Evolutionary conservation across 805 yeast genomes (phyloP), one percentile per base, ranked within the genome.

Genomic region (Starmerella khaoyaiensis): DNA sequence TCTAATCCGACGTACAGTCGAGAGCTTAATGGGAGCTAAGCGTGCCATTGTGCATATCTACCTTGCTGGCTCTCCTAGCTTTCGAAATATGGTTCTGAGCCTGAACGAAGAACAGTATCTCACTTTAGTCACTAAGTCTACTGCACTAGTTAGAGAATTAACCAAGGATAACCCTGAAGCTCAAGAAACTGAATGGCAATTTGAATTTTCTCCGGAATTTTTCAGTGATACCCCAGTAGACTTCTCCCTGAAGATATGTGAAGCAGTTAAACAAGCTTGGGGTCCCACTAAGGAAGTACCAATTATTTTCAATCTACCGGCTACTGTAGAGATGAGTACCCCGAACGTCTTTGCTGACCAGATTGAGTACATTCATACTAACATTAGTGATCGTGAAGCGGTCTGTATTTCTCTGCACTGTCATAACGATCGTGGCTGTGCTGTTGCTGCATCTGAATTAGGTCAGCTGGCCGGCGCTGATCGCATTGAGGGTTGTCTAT

Each of bases 391-490:
- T 45, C 71, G 93, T 47, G 80, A 77, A 39, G 75, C 67, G 47
- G 70, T 80, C 18, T 73, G 81, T 50, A 70, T 79, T 35, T 79
- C 90, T 11, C 68, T 80, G 39, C 93, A 79, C 57, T 80, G 83
- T 22, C 93, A 79, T 59, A 79, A 79, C 49, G 90, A 79, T 60
- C 69, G 93, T 52, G 93, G 93, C 17, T 79, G 87, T 56, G 86
- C 80, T 11, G 86, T 79, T n/a, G 90, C 87, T 9, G 90, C 90
- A 24, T 77, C 84, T 3, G 93, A 79, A 59, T 67, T 79, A 39
- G 93, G 80, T 31, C 76, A 74, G 52, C 52, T 79, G 59, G 93
- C 83, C 3, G 93, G 93, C 37, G 93, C 83, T n/a, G 83, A 79
- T 56, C 71, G 93, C 57, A 79, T 79, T 19, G 93, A 79, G 59